Percentiles rank a stretch among this genome's conserved stretches.
phyloP scores from a whole-genome alignment of 1,139 yeast species.

The Candida albicans region DNA sequence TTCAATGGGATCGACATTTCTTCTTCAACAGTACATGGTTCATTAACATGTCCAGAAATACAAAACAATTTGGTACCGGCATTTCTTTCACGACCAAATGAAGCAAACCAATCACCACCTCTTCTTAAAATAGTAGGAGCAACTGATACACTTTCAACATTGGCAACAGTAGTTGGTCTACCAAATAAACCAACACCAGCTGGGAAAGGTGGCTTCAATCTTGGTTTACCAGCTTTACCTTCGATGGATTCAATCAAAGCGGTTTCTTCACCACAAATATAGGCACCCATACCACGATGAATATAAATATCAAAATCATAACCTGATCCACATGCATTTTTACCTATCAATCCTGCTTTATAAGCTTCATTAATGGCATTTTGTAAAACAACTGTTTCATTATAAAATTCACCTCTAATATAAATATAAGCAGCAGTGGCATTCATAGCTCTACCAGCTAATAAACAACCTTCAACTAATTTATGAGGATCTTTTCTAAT shows the following conservation, averaged over 20 bases:
- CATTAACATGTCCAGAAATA: constrained; percentile 86
- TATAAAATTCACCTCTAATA: constrained; percentile 85
- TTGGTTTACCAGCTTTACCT: constrained; percentile 91
- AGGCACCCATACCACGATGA: constrained; percentile 92
- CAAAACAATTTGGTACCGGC: constrained; percentile 79
- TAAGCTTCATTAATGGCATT: constrained; percentile 84
- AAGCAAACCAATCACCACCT: constrained; percentile 84
- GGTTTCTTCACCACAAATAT: constrained; percentile 89
- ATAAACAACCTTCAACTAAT: constrained; percentile 81
- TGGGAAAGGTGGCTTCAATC: constrained; percentile 92
- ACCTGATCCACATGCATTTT: constrained; percentile 84
- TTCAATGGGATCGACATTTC: constrained; percentile 86
- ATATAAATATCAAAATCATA: constrained; percentile 77
- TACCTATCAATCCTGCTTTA: constrained; percentile 74
- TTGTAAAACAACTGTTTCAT: constrained; percentile 72
- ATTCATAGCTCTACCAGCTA: constrained; percentile 89
- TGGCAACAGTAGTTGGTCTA: constrained; percentile 86
- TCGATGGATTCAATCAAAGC: constrained; percentile 83
- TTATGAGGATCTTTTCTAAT: constrained; percentile 89
- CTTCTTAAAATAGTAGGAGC: constrained; percentile 86
- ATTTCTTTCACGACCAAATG: constrained; percentile 83
- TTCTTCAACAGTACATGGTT: constrained; percentile 90
- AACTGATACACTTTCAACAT: constrained; percentile 86
- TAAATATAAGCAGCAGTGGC: constrained; percentile 90
- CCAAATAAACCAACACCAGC: constrained; percentile 91